phyloP scores from a whole-genome alignment of 1,139 yeast genomes.

The Debaryomyces sp. region DNA sequence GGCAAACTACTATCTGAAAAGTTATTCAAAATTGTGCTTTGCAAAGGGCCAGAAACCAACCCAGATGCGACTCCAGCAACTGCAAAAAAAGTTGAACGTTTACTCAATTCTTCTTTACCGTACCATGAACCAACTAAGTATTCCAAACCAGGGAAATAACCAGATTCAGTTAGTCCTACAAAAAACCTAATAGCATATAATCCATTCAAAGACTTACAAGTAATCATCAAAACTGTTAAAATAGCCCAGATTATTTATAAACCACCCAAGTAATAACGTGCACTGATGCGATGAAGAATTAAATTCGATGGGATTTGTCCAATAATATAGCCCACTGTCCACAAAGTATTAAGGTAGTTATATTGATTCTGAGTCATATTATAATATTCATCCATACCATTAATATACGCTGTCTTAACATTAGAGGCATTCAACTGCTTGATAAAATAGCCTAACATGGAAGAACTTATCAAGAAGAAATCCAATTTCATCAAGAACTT shows the following conservation, averaged over 20 bases:
- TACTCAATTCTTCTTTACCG: conserved; percentile 15
- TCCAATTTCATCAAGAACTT: conserved; percentile 45
- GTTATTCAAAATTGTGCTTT: conserved; percentile 39
- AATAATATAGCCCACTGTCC: conserved; percentile 61
- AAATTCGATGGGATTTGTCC: conserved; percentile 63
- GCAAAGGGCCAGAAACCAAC: conserved; percentile 47
- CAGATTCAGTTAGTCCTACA: conserved; percentile 60
- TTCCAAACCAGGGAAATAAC: conserved; percentile 55
- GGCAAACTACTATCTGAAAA: conserved; percentile 15
- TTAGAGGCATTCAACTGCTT: conserved; percentile 48
- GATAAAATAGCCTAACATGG: conserved; percentile 44
- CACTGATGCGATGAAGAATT: conserved; percentile 53
- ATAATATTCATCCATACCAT: conserved; percentile 63
- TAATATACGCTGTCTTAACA: conserved; percentile 57
- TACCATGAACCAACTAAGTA: conserved; percentile 20
- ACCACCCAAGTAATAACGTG: conserved; percentile 55
- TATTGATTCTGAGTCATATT: conserved; percentile 55
- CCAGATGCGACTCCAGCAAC: conserved; percentile 45
- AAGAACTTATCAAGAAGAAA: conserved; percentile 44
- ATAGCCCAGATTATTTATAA: conserved; percentile 62
- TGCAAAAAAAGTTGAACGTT: conserved; percentile 26
- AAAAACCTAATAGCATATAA: conserved; percentile 61
- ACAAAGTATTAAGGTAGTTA: conserved; percentile 52
- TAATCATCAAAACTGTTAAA: conserved; percentile 54
- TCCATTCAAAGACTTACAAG: conserved; percentile 36